Base-by-base conservation (phyloP, 805 yeast genomes). In the Lipomyces yamadae region DNA sequence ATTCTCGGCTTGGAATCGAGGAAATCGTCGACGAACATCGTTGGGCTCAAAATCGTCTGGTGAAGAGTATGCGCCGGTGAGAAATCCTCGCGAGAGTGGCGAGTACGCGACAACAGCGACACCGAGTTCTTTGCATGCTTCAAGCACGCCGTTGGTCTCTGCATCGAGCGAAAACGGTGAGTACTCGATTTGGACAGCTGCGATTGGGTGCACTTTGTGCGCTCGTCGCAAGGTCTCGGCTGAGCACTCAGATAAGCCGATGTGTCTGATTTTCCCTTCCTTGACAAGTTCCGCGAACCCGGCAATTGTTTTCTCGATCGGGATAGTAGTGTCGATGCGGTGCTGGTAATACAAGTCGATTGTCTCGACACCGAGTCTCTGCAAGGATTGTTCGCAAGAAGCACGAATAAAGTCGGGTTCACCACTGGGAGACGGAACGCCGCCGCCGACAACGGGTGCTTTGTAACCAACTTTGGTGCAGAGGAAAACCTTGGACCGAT, bases 21-120 rank as follows among this genome's bases (percentile, higher is more conserved):
- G 73, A 60, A 86, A 91, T 52, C 85, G 72, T 30, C 70, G 71
- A 71, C 92, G 82, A 66, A 86, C 69, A 73, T 89, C 95, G 58
- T 84, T 88, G 56, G 80, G 80, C 10, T 87, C 85, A 45, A 70
- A 66, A 24, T 85, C 87, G 0, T 76, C 73, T 29, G 78, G 73
- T 2, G 82, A 77, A 30, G 78, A 85, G 61, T 87, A 77, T 53
- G 73, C 68, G 64, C 95, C 96, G 2, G 94, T 88, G 64, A 92
- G 82, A 68, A 88, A 79, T 0, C 97, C 97, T 73, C 91, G 83
- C 8, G 92, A 88, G 63, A 92, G 81, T 37, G 97, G 97, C 39
- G 97, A 89, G 78, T 92, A 92, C 42, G 93, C 90, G 65, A 91
- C 81, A 39, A 91, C 80, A 15, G 94, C 89, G 64, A 92, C 84